phyloP scores from a whole-genome alignment of 2,329 filamentous ascomycete species.

The Aspergillus hortae region DNA sequence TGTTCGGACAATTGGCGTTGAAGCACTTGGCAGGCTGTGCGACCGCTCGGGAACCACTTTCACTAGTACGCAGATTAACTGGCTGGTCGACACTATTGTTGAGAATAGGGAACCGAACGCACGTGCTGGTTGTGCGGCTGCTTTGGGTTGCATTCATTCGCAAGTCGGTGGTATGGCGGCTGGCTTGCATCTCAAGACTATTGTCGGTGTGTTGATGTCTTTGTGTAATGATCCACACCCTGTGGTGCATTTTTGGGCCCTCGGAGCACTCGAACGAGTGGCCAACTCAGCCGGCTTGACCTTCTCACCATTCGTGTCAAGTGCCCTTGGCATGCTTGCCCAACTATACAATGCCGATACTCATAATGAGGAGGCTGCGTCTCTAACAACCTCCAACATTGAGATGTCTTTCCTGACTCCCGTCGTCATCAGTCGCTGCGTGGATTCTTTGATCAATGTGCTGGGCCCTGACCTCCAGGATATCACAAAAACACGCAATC shows the following conservation, averaged over 20 bases:
- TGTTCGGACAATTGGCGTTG: constrained; percentile 79
- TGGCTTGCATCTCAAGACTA: constrained; percentile 92
- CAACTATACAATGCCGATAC: constrained; percentile 90
- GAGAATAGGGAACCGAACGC: constrained; percentile 89
- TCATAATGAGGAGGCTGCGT: constrained; percentile 79
- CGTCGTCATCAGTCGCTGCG: constrained; percentile 77
- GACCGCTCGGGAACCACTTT: constrained; percentile 80
- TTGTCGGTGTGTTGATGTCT: constrained; percentile 97
- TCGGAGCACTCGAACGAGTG: constrained; percentile 81
- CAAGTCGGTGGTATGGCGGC: constrained; percentile 98
- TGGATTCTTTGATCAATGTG: constrained; percentile 96
- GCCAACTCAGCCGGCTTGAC: constrained; percentile 89
- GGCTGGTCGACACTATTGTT: constrained; percentile 89
- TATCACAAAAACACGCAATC: constrained; percentile 81
- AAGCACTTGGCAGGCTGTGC: constrained; percentile 81
- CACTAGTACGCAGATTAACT: constrained; percentile 85
- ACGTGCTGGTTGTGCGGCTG: constrained; percentile 89
- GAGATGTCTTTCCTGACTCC: constrained; percentile 81
- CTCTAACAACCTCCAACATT: constrained; percentile 81
- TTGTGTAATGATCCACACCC: constrained; percentile 93
- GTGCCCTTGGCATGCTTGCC: constrained; percentile 87
- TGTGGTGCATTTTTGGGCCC: constrained; percentile 91
- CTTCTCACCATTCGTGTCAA: constrained; percentile 85
- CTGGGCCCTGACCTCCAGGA: constrained; percentile 94
- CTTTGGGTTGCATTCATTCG: constrained; percentile 87